Conservation (phyloP, 441 rosid species). For the Cnidoscolus chayamansa region DNA sequence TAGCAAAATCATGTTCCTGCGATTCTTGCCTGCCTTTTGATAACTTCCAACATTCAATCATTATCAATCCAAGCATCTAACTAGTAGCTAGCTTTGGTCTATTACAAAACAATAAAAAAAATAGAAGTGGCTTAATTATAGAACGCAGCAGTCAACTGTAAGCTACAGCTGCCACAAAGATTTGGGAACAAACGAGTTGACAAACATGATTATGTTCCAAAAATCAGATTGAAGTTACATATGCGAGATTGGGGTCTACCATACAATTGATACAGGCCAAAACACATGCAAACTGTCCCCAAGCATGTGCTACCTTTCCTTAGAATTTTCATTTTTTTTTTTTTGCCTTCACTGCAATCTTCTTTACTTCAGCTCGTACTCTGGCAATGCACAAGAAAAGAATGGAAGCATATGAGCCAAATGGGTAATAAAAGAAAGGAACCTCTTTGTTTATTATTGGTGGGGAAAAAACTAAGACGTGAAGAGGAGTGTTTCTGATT, state of each 20-base stretch:
- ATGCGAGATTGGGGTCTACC: slow-evolving; percentile 13
- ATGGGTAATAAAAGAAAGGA: background rate
- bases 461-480: background rate
- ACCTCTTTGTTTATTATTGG: background rate
- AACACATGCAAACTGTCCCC: slow-evolving; percentile 27
- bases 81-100: background rate
- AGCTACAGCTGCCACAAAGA: slow-evolving; percentile 22
- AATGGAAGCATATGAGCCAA: background rate
- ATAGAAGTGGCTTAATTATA: background rate
- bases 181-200: slow-evolving; percentile 14
- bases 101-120: background rate
- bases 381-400: slow-evolving; percentile 7
- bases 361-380: background rate
- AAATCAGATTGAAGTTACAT: slow-evolving; percentile 5
- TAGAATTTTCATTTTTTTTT: background rate
- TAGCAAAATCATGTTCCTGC: slow-evolving; percentile 21
- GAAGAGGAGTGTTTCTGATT: background rate
- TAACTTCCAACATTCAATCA: slow-evolving; percentile 16
- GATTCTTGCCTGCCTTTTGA: slow-evolving; percentile 9
- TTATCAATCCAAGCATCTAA: slow-evolving; percentile 2
- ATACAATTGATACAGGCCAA: slow-evolving; percentile 4
- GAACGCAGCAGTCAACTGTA: slow-evolving; percentile 5
- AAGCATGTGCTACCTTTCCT: slow-evolving; percentile 4
- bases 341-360: background rate
- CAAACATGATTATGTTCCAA: slow-evolving; percentile 29